phyloP scores from a whole-genome alignment of 1,284 basidiomycete genomes.

The Coniferiporia sulphurascens region DNA sequence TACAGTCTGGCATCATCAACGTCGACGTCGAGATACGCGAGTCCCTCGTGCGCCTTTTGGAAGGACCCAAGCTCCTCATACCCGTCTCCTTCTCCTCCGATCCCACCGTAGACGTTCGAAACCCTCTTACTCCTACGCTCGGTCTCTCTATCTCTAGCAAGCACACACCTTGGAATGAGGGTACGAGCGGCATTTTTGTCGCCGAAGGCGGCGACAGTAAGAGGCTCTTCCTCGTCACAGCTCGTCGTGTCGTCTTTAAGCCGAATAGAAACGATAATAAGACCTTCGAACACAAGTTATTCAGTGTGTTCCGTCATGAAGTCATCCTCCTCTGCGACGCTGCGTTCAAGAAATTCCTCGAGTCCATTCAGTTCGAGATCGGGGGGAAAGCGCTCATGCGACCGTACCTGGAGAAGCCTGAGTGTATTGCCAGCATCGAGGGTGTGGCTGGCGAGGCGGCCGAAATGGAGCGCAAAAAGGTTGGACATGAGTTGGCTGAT shows the following conservation, averaged over 20 bases:
- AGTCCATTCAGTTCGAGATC: slow-evolving; percentile 18
- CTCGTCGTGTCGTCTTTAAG: slow-evolving; percentile 25
- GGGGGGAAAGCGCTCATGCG: slow-evolving; percentile 5
- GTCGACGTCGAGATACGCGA: slow-evolving; percentile 13
- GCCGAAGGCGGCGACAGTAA: slow-evolving; percentile 21
- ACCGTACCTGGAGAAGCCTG: slow-evolving; percentile 12
- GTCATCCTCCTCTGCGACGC: slow-evolving; percentile 26
- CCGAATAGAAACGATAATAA: slow-evolving; percentile 20
- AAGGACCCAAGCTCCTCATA: not conserved
- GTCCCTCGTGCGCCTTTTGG: slow-evolving; percentile 15
- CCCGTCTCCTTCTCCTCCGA: not conserved
- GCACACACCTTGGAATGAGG: slow-evolving; percentile 21
- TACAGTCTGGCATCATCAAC: slow-evolving; percentile 6
- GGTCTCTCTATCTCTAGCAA: slow-evolving; percentile 24
- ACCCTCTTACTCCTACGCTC: slow-evolving; percentile 25
- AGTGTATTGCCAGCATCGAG: slow-evolving; percentile 15
- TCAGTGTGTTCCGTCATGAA: slow-evolving; percentile 19
- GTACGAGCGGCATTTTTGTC: slow-evolving; percentile 33
- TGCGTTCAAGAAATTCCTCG: slow-evolving; percentile 18
- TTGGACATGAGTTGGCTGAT: slow-evolving; percentile 19
- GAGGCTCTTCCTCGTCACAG: slow-evolving; percentile 27
- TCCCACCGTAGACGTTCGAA: slow-evolving; percentile 17
- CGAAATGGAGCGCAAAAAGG: slow-evolving; percentile 13
- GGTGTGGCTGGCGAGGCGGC: slow-evolving; percentile 17
- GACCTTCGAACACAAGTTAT: slow-evolving; percentile 18